Base-by-base conservation (phyloP, 148 eudicot genomes). In the Fallopia convolvulus region DNA sequence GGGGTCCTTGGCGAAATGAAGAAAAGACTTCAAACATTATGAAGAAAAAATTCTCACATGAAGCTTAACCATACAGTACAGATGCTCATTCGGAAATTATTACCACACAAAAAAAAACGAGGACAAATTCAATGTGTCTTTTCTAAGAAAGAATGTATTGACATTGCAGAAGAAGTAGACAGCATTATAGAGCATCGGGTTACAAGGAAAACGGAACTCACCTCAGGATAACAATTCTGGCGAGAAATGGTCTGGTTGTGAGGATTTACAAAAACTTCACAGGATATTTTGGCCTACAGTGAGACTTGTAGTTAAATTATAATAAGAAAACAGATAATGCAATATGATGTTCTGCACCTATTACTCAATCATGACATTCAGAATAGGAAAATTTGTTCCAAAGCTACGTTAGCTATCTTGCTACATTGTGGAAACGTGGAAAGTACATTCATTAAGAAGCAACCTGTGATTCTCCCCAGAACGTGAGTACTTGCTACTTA, bases 161-260 rank as follows among this genome's bases (percentile, higher is more conserved):
- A 61, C 4, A 23, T 10, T 61, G 33, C 42, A 66, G 44, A 17
- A 12, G 30, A 33, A 5, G 20, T 65, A 42, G 63, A 56, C 32
- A 56, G 12, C 11, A 21, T 20, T 46, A 40, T 4, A 72, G 33
- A 72, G 33, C 47, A 72, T 44, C 20, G 21, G 7, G 33, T 15
- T 18, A 20, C 75, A 17, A 4, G 10, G 20, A n/a, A 42, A 40
- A 10, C 75, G 33, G 6, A 39, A 75, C 84, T 82, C 72, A 85
- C 91, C 91, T 83, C 79, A 30, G 89, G 84, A 72, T 85, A 85
- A 78, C 91, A 88, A 79, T 86, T 83, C 79, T 86, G 89, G 82
- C 68, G 88, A 53, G 77, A 73, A 68, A 88, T 72, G 58, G 86
- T 88, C 80, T 88, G 89, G 33, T 82, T 77, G 41, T 47, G 79